phyloP scores from a whole-genome alignment of 371 early-diverging fungal species.

The Mucor saturninus region DNA sequence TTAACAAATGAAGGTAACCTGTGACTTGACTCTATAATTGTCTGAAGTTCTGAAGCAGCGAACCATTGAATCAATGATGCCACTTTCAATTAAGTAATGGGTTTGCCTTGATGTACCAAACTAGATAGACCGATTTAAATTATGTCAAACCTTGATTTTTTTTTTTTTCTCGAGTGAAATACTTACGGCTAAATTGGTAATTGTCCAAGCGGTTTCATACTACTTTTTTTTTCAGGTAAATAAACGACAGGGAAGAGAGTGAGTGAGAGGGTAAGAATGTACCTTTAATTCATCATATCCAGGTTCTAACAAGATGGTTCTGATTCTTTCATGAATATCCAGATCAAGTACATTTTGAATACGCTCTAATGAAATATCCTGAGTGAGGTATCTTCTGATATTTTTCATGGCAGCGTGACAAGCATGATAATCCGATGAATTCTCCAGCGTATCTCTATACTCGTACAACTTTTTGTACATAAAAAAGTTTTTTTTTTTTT shows the following conservation, averaged over 20 bases:
- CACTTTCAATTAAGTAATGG: constrained; percentile 34
- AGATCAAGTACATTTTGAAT: constrained; percentile 23
- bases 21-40: constrained; percentile 19
- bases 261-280: background rate
- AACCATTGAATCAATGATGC: constrained; percentile 35
- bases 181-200: constrained; percentile 52
- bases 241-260: background rate
- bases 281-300: constrained; percentile 26
- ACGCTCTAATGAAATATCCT: constrained; percentile 18
- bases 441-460: constrained; percentile 11
- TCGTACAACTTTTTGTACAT: constrained; percentile 17
- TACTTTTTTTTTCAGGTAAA: constrained; percentile 1
- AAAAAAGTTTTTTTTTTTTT: background rate
- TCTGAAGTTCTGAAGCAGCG: constrained; percentile 18
- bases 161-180: background rate
- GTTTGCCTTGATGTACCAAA: constrained; percentile 43
- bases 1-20: constrained; percentile 13
- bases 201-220: constrained; percentile 56
- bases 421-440: constrained; percentile 8
- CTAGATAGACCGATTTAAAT: constrained; percentile 16
- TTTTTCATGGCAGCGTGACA: constrained; percentile 25
- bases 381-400: constrained; percentile 27
- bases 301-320: constrained; percentile 10
- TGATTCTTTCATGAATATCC: constrained; percentile 10
- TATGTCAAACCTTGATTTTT: background rate